Evolutionary conservation across 108 stramenopile genomes (phyloP).

Genomic region (Craspedostauros australis): DNA sequence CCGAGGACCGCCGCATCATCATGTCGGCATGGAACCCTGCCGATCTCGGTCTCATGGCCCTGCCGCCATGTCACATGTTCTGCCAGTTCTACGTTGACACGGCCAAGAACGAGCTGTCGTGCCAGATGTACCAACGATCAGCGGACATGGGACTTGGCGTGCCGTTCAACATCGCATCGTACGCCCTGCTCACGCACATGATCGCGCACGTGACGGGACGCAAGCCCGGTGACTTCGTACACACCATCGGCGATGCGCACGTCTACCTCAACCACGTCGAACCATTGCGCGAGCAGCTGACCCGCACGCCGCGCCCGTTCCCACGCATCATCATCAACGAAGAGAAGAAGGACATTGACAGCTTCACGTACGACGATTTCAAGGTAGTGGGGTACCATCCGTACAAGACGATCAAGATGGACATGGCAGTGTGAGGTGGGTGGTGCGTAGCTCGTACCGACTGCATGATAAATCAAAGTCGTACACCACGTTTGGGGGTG

Average conservation of each 20-base stretch:
- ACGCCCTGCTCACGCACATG: slow-evolving; percentile 92
- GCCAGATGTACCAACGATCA: slow-evolving; percentile 99
- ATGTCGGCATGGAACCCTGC: slow-evolving; percentile 98
- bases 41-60: slow-evolving; percentile 91
- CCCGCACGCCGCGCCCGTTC: slow-evolving; percentile 88
- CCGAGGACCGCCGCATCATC: slow-evolving; percentile 95
- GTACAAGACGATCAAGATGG: slow-evolving; percentile 92
- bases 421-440: slow-evolving; percentile 98
- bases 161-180: slow-evolving; percentile 99
- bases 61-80: slow-evolving; percentile 99
- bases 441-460: too few relatives aligned
- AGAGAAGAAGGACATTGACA: slow-evolving; percentile 74
- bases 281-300: slow-evolving; percentile 91
- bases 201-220: slow-evolving; percentile 90
- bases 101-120: slow-evolving; percentile 91
- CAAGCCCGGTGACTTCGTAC: slow-evolving; percentile 97
- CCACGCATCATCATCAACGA: slow-evolving; percentile 91
- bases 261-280: slow-evolving; percentile 99
- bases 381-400: slow-evolving; percentile 92
- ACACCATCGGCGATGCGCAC: slow-evolving; percentile 97
- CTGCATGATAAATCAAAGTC: too few relatives aligned
- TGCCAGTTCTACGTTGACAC: slow-evolving; percentile 97
- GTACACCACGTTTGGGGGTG: too few relatives aligned
- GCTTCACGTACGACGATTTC: slow-evolving; percentile 88
- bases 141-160: slow-evolving; percentile 99